A percentile compares a stretch with the other conserved stretches of the same genome.
Evolutionary conservation across 2,329 filamentous ascomycete species (phyloP).

Genomic region (Neonectria coccinea): DNA sequence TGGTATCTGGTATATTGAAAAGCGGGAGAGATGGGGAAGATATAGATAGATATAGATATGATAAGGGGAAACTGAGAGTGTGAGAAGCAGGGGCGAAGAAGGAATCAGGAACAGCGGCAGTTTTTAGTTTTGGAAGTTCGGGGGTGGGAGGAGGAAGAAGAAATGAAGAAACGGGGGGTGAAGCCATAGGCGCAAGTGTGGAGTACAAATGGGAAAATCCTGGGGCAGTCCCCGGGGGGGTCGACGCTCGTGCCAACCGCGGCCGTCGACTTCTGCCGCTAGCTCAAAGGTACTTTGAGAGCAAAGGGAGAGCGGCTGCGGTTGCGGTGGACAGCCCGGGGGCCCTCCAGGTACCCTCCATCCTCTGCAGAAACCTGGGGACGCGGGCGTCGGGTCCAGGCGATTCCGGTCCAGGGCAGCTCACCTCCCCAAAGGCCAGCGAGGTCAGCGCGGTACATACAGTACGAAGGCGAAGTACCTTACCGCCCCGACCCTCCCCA

Average conservation of each 20-base stretch:
- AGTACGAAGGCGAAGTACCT: conserved; percentile 4
- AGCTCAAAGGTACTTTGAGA: background rate
- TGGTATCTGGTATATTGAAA: conserved; percentile 10
- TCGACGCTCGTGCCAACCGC: conserved; percentile 36
- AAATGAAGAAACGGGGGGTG: conserved; percentile 33
- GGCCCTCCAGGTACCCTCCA: conserved; percentile 2
- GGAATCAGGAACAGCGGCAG: conserved; percentile 12
- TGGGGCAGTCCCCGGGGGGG: conserved; percentile 40
- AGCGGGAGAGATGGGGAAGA: conserved; percentile 28
- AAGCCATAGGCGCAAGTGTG: conserved; percentile 38
- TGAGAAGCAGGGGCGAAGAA: conserved; percentile 15
- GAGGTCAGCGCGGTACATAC: background rate
- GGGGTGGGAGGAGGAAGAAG: conserved; percentile 38
- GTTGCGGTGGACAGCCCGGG: conserved; percentile 10
- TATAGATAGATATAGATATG: conserved; percentile 26
- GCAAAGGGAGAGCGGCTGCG: background rate
- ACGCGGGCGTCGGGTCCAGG: background rate
- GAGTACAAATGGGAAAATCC: conserved; percentile 46
- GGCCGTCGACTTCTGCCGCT: conserved; percentile 13
- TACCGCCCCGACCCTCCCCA: conserved; percentile 18
- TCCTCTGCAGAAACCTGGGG: conserved; percentile 14
- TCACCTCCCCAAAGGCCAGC: background rate
- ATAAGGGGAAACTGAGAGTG: conserved; percentile 37
- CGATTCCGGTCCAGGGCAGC: background rate
- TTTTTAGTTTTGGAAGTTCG: conserved; percentile 12